These are phyloP conservation scores for Novakomyces olei DNA, from an alignment of 805 yeast species.

Conservation along the genomic window DNA sequence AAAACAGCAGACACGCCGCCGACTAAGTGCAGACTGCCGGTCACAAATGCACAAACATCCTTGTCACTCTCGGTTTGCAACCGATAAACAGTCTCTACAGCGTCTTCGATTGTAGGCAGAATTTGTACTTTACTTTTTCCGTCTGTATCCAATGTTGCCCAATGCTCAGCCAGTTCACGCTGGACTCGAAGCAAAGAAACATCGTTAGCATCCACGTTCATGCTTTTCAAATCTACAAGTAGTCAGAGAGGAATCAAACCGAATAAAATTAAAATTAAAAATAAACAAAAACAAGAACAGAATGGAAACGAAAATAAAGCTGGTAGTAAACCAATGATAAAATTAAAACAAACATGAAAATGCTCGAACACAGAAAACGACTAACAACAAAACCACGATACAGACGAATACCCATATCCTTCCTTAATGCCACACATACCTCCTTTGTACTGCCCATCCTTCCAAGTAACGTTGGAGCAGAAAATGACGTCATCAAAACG, in stretches of 20 bases:
- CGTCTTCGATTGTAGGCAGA: slow-evolving; percentile 53
- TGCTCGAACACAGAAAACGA: no score
- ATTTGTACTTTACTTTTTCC: slow-evolving; percentile 26
- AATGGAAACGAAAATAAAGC: no score
- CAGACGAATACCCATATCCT: no score
- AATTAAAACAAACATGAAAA: no score
- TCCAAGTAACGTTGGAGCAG: slow-evolving; percentile 83
- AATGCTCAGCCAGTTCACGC: slow-evolving; percentile 34
- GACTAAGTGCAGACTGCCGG: slow-evolving; percentile 83
- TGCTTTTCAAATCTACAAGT: slow-evolving; percentile 63
- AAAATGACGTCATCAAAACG: slow-evolving; percentile 59
- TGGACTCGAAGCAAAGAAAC: slow-evolving; percentile 71
- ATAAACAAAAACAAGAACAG: no score
- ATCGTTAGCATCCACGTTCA: slow-evolving; percentile 57
- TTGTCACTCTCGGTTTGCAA: slow-evolving; percentile 17
- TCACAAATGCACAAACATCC: slow-evolving; percentile 73
- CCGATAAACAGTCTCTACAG: slow-evolving; percentile 32
- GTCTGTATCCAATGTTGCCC: slow-evolving; percentile 35
- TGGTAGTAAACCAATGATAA: no score
- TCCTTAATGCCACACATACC: no score
- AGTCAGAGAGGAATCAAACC: no score
- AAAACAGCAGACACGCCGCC: slow-evolving; percentile 82
- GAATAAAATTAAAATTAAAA: no score
- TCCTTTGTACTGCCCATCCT: slow-evolving; percentile 54
- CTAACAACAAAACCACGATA: no score